phyloP scores from a whole-genome alignment of 495 filamentous ascomycete genomes.

The Xylaria acuta region DNA sequence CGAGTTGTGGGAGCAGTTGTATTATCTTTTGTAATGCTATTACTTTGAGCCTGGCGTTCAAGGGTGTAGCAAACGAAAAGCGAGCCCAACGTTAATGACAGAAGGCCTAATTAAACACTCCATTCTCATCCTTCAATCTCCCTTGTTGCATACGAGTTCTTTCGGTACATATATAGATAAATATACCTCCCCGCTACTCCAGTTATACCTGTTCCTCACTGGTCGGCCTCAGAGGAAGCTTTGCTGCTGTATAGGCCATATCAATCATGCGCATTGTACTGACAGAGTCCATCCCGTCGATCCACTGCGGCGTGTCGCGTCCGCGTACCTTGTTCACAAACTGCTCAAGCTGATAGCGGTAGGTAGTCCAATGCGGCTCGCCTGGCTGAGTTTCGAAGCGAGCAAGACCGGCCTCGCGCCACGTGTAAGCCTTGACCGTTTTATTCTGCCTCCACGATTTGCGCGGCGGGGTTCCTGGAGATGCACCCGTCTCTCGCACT shows the following conservation, averaged over 20 bases:
- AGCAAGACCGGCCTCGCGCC: constrained; percentile 41
- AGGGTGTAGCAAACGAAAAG: not conserved
- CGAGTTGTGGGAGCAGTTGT: not conserved
- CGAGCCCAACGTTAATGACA: not conserved
- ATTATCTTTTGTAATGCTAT: not conserved
- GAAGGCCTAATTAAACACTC: not conserved
- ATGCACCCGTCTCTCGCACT: constrained; percentile 42
- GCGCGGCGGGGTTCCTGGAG: constrained; percentile 39
- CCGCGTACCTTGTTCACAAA: constrained; percentile 63
- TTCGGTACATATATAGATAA: not conserved
- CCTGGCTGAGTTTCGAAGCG: constrained; percentile 35
- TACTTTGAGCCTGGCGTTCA: not conserved
- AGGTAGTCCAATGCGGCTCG: constrained; percentile 57
- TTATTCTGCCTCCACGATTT: constrained; percentile 50
- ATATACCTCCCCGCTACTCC: not conserved
- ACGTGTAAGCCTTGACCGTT: constrained; percentile 55
- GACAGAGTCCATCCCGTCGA: constrained; percentile 58
- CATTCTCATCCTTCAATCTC: not conserved
- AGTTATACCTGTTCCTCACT: constrained; percentile 31
- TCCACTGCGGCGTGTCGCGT: constrained; percentile 56
- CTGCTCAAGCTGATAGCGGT: constrained; percentile 60
- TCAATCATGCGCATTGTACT: constrained; percentile 61
- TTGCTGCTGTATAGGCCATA: constrained; percentile 55
- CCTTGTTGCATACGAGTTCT: not conserved
- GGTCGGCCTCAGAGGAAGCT: constrained; percentile 50